phyloP scores from a whole-genome alignment of 495 filamentous ascomycete genomes.

The Neurospora cerealis region DNA sequence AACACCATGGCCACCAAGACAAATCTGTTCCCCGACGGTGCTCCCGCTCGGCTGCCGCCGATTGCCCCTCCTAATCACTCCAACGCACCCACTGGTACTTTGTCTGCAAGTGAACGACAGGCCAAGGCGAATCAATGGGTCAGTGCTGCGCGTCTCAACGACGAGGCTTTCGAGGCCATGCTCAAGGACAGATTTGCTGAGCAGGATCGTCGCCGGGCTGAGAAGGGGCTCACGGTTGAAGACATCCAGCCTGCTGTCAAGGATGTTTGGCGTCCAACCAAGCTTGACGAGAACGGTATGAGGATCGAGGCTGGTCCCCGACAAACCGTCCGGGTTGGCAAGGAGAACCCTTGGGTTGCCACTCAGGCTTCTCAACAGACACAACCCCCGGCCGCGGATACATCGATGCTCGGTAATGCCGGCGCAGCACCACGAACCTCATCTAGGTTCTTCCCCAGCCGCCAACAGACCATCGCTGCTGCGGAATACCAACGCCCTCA shows the following conservation, averaged over 20 bases:
- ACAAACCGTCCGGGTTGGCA: slow-evolving; percentile 17
- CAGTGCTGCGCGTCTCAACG: slow-evolving; percentile 12
- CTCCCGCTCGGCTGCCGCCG: slow-evolving; percentile 20
- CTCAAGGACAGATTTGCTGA: slow-evolving; percentile 17
- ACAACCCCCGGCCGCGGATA: not conserved
- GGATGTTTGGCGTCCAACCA: slow-evolving; percentile 55
- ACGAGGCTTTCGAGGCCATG: slow-evolving; percentile 16
- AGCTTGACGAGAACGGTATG: slow-evolving; percentile 33
- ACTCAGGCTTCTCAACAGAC: slow-evolving; percentile 3
- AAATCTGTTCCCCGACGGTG: slow-evolving; percentile 7
- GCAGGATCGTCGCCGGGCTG: slow-evolving; percentile 19
- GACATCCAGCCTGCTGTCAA: slow-evolving; percentile 40
- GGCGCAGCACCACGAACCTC: not conserved
- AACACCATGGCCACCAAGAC: not conserved
- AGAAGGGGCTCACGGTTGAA: slow-evolving; percentile 16
- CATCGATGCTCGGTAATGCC: not conserved
- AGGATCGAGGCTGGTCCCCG: slow-evolving; percentile 14
- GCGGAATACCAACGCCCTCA: slow-evolving; percentile 20
- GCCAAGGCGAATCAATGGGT: slow-evolving; percentile 9
- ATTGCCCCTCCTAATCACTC: slow-evolving; percentile 30
- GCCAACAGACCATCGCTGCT: not conserved
- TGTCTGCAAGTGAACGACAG: slow-evolving; percentile 2
- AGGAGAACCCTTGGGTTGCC: slow-evolving; percentile 17
- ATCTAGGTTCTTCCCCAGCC: slow-evolving; percentile 55
- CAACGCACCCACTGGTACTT: not conserved